Base-by-base conservation (phyloP, 805 yeast genomes). In the Barnettozyma botsteinii region DNA sequence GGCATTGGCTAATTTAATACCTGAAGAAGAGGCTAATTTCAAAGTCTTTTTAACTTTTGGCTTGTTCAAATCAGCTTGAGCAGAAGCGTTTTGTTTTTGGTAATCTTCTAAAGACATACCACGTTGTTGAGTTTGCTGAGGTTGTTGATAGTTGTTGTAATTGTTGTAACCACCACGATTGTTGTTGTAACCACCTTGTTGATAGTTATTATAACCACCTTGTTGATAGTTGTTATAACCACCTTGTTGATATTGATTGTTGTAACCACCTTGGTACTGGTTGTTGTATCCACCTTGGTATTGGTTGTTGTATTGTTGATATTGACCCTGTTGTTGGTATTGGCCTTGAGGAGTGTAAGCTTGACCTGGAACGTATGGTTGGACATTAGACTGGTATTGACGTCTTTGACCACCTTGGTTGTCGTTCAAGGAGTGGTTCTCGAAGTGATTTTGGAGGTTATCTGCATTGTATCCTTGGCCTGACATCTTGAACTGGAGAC, bases 31-130 rank as follows among this genome's bases (percentile, higher is more conserved):
- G 27, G 80, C 79, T 59, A 84, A 69, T 59, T 81, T 81, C 61
- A 83, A 70, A 35, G 79, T 75, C 56, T 70, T 79, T 69, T 82
- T 85, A 42, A 83, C 81, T 58, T 74, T 73, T 38, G 74, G 62
- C 53, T 55, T 45, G 43, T 50, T 69, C 51, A 66, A 60, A 34
- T 65, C 53, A 26, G 60, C 53, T 55, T 63, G 40, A 10, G 60
- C 53, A 53, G 65, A 44, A 13, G 62, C 47, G 31, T 42, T 40
- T 49, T 80, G 85, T 58, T 81, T 81, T 58, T 84, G 81, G 66
- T 78, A 86, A 50, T 85, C 95, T 39, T 87, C 94, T 53, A 86
- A 70, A 29, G 89, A 74, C 86, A 85, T 79, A 46, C 79, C 81
- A 53, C 68, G 69, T 43, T 55, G 60, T 44, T 60, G 61, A 27